Evolutionary conservation across 1,284 basidiomycete genomes (phyloP), one percentile per base, ranked within the genome.

Genomic region (Inonotus hispidus): DNA sequence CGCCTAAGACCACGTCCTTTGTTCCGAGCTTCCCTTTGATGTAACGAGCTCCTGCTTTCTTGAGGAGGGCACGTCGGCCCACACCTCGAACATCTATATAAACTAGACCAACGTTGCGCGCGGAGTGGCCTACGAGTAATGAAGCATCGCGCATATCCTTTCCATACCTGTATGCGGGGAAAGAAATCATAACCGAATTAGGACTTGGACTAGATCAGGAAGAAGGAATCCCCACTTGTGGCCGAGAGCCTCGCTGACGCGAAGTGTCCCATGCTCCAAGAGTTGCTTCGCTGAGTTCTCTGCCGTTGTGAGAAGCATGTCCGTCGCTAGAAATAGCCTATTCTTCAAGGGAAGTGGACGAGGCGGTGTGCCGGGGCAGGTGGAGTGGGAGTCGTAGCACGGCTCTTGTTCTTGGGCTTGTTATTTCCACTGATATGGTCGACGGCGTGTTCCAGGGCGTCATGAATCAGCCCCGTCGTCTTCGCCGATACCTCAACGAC

Each of bases 251-350:
- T 60, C 62, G 29, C 62, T 60, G 11, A 57, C 27, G 19, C 54
- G 45, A 14, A 56, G 27, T 1, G 62, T 61, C 3, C 62, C 59
- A n/a, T 63, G 53, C 37, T 84, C 82, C 21, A 92, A 74, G 19
- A 92, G 68, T 56, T 82, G 81, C 56, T 80, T 75, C 19, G 84
- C 76, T 0, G 85, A 86, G 55, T 85, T 77, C 69, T 91, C 87
- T 29, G 92, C 71, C 2, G 88, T 85, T 5, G 87, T 84, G 8
- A 90, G 74, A 47, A 93, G 82, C 46, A 92, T 80, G 66, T 91
- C 87, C 16, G 85, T 85, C 5, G 87, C 53, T 21, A 54, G 39
- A 45, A 53, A 62, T 53, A 49, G 47, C 39, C 46, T 66, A 59
- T 39, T 64, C 59, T 19, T 65, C 52, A 23, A 63, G 23, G 57